phyloP scores from a whole-genome alignment of 768 basidiomycete species.

The Russula compacta region DNA sequence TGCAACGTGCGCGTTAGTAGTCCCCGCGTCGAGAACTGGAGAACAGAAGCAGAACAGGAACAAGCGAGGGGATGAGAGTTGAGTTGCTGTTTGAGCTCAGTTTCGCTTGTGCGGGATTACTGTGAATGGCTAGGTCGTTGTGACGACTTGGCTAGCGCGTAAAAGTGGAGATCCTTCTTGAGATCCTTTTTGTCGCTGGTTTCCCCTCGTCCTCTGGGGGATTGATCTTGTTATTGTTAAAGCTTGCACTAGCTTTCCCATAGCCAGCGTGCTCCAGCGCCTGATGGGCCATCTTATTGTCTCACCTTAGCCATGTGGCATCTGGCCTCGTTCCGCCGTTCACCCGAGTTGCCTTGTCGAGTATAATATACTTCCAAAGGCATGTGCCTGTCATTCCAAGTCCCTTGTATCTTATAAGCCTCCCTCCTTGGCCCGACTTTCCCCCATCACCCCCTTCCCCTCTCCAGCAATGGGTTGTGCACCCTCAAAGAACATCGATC shows the following conservation, averaged over 20 bases:
- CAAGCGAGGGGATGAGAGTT: too few species aligned
- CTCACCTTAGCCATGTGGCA: constrained; percentile 4
- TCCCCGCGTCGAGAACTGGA: neutral
- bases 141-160: neutral
- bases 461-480: constrained; percentile 25
- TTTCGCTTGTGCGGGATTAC: neutral
- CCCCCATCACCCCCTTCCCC: neutral
- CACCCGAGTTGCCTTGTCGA: constrained; percentile 8
- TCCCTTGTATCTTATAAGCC: constrained; percentile 17
- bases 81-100: too few species aligned
- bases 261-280: neutral
- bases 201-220: too few species aligned
- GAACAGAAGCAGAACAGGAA: too few species aligned
- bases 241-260: too few species aligned
- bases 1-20: neutral
- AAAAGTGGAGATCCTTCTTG: too few species aligned
- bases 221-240: too few species aligned
- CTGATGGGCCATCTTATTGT: constrained; percentile 9
- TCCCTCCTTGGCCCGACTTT: neutral
- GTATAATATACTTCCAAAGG: constrained; percentile 6
- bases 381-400: neutral
- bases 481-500: constrained; percentile 41
- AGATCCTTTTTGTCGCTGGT: too few species aligned
- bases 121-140: neutral
- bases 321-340: constrained; percentile 1